Percentiles rank a stretch among this genome's conserved stretches.
Evolutionary conservation across 257 asterid species (phyloP).

Genomic region (Datura wrightii): DNA sequence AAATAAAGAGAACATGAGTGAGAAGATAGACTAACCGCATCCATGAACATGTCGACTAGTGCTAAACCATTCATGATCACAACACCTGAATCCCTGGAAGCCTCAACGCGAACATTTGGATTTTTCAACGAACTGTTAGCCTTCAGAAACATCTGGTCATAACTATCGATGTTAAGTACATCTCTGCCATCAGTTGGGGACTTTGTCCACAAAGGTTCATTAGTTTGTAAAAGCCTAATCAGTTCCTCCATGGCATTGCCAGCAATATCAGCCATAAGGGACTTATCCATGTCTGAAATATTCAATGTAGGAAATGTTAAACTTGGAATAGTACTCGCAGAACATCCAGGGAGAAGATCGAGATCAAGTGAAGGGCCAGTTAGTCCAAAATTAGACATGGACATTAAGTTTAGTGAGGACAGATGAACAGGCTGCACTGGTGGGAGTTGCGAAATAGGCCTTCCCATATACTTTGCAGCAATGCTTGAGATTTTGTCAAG

Average conservation of each 20-base stretch:
- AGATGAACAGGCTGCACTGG: slow-evolving; percentile 83
- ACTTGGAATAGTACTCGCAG: slow-evolving; percentile 38
- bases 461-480: slow-evolving; percentile 92
- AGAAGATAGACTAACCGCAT: slow-evolving; percentile 53
- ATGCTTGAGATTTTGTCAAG: slow-evolving; percentile 89
- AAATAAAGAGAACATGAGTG: not conserved
- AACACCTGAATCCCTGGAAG: slow-evolving; percentile 80
- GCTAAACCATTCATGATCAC: slow-evolving; percentile 77
- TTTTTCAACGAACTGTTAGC: slow-evolving; percentile 64
- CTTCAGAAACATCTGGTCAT: slow-evolving; percentile 65
- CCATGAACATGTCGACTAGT: slow-evolving; percentile 82
- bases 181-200: slow-evolving; percentile 64
- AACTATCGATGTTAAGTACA: slow-evolving; percentile 64
- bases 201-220: slow-evolving; percentile 82
- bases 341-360: slow-evolving; percentile 77
- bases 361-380: slow-evolving; percentile 84
- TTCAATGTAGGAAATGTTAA: slow-evolving; percentile 52
- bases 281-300: slow-evolving; percentile 79
- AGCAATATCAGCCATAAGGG: slow-evolving; percentile 83
- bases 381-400: slow-evolving; percentile 71
- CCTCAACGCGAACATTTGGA: slow-evolving; percentile 63
- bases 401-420: slow-evolving; percentile 70
- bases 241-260: slow-evolving; percentile 77
- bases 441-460: slow-evolving; percentile 92
- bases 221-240: slow-evolving; percentile 72